Evolutionary conservation across 2,329 filamentous ascomycete genomes (phyloP).

Genomic region (Claviceps sp.): DNA sequence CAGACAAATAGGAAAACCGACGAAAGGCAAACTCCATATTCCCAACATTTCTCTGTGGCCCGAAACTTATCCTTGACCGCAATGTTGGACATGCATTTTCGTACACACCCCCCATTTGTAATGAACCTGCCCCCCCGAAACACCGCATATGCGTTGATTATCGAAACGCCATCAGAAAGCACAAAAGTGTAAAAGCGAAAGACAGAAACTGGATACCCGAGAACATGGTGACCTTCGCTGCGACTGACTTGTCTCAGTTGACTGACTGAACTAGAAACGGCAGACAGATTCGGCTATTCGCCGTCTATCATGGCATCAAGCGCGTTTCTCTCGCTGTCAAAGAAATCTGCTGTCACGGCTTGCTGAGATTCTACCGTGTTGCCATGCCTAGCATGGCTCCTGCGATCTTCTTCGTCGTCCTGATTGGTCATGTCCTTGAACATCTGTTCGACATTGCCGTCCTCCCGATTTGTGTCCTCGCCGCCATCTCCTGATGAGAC

Average conservation of each 20-base stretch:
- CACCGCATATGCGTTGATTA: no score
- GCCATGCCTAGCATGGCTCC: conserved; percentile 18
- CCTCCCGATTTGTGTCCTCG: conserved; percentile 24
- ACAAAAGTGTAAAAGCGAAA: not conserved
- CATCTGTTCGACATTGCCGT: conserved; percentile 40
- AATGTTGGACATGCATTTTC: no score
- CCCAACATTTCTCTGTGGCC: no score
- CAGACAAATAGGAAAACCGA: no score
- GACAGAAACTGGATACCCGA: not conserved
- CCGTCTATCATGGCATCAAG: conserved; percentile 32
- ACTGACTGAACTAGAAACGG: not conserved
- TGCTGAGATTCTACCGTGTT: conserved; percentile 11
- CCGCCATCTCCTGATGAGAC: conserved; percentile 17
- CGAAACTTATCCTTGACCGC: no score
- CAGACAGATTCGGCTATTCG: conserved; percentile 16
- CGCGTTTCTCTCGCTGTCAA: conserved; percentile 33
- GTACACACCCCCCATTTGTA: no score
- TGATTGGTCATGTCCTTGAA: conserved; percentile 42
- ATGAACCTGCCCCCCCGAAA: no score
- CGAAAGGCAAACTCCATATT: no score
- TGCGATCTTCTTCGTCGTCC: conserved; percentile 31
- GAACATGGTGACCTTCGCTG: not conserved
- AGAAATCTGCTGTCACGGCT: conserved; percentile 26
- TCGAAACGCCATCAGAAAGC: not conserved
- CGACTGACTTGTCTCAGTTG: no score